A percentile compares a stretch with the other conserved stretches of the same genome.
These are phyloP conservation scores for Cymbopogon citratus DNA, from an alignment of 176 grass and related monocot genomes.

Conservation along the genomic window DNA sequence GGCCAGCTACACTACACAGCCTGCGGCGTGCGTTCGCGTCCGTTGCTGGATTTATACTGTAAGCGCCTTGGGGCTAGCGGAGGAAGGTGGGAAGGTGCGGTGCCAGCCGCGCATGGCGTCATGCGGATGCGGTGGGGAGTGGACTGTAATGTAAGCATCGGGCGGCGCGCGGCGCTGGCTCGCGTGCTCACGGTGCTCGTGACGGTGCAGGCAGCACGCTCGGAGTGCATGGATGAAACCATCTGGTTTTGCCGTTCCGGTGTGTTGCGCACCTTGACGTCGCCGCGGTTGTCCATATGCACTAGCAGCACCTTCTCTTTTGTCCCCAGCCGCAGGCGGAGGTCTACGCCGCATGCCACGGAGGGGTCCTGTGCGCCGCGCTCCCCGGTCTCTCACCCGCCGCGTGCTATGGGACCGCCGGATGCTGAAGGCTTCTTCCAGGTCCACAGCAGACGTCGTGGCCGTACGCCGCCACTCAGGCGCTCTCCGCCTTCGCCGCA, in stretches of 20 bases:
- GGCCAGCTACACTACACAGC: background rate
- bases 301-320: background rate
- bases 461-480: no score
- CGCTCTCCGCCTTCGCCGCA: no score
- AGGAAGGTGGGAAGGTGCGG: background rate
- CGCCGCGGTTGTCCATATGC: background rate
- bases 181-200: no score
- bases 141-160: background rate
- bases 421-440: no score
- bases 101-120: background rate
- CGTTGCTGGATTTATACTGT: constrained; percentile 9
- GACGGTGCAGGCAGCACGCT: no score
- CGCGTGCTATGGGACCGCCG: no score
- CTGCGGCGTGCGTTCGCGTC: background rate
- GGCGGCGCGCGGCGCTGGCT: background rate
- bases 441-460: no score
- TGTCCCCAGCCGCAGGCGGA: no score
- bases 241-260: no score
- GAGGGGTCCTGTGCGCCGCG: no score
- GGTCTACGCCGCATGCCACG: no score
- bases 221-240: background rate
- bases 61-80: background rate
- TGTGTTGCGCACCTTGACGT: background rate
- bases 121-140: background rate
- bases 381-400: no score